phyloP scores from a whole-genome alignment of 371 early-diverging fungal genomes.

The Mortierella sp. region DNA sequence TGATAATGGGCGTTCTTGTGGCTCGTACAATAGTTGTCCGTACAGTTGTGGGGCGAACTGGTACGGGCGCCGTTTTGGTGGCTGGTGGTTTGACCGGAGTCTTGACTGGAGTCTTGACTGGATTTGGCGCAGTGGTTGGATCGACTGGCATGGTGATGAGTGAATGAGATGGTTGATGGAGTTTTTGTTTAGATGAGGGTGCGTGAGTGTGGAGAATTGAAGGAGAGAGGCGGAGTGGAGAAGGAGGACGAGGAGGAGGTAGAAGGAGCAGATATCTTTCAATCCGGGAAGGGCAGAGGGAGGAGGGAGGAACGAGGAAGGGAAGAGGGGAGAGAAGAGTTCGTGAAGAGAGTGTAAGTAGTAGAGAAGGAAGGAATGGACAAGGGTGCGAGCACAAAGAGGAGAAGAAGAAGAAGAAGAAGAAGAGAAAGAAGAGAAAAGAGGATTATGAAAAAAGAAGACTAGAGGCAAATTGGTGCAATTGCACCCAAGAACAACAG shows the following conservation, averaged over 20 bases:
- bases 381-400: conserved; percentile 3
- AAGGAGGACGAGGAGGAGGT: not conserved
- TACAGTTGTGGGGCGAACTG: not conserved
- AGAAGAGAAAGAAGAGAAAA: conserved; percentile 3
- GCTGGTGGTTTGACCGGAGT: not conserved
- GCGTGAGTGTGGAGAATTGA: not conserved
- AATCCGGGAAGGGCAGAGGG: conserved; percentile 35
- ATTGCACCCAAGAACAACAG: conserved; percentile 1
- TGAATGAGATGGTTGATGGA: conserved; percentile 3
- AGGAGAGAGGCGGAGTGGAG: not conserved
- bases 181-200: not conserved
- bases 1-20: not conserved
- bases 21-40: not conserved
- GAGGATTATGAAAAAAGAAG: not conserved
- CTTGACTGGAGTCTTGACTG: not conserved
- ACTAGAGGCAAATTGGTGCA: not conserved
- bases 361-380: conserved; percentile 7
- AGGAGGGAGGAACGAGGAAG: not conserved
- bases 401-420: not conserved
- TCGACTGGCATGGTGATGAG: not conserved
- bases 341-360: not conserved
- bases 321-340: not conserved
- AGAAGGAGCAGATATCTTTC: conserved; percentile 36
- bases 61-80: not conserved
- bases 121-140: not conserved